phyloP scores from a whole-genome alignment of 164 flowering plant species.

The Hamamelis virginiana region DNA sequence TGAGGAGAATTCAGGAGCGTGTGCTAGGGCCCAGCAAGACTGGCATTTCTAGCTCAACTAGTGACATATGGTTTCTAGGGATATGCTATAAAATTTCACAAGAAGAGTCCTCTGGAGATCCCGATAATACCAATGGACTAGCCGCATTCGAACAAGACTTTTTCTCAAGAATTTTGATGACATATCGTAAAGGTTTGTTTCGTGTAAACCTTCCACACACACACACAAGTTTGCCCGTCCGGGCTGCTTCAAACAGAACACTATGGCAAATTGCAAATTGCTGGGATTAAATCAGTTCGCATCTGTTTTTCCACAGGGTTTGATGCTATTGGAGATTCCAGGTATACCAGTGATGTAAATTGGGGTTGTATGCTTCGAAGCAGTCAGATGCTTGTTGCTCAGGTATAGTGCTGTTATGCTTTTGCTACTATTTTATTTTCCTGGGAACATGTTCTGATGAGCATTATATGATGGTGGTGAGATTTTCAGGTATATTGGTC shows the following conservation, averaged over 20 bases:
- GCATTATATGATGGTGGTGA: neutral
- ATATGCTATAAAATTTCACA: conserved; percentile 55
- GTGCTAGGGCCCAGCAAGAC: conserved; percentile 57
- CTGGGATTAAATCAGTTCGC: neutral
- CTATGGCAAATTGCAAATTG: too few species aligned
- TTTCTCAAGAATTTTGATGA: conserved; percentile 74
- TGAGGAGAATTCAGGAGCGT: conserved; percentile 81
- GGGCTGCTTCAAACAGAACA: too few species aligned
- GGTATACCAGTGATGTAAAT: conserved; percentile 68
- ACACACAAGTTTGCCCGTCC: too few species aligned
- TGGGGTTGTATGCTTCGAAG: conserved; percentile 99
- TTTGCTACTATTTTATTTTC: too few species aligned
- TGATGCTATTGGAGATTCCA: conserved; percentile 71
- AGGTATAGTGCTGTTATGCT: conserved; percentile 47
- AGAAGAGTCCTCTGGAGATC: conserved; percentile 43
- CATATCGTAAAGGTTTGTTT: conserved; percentile 84
- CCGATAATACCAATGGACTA: conserved; percentile 35
- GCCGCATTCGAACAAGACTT: conserved; percentile 72
- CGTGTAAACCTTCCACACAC: too few species aligned
- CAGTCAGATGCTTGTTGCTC: conserved; percentile 98
- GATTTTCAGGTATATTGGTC: neutral
- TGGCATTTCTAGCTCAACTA: conserved; percentile 47
- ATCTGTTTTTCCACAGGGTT: conserved; percentile 80
- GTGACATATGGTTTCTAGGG: conserved; percentile 94
- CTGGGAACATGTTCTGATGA: too few species aligned